phyloP scores from a whole-genome alignment of 768 basidiomycete species.

The Melanogaster broomeanus region DNA sequence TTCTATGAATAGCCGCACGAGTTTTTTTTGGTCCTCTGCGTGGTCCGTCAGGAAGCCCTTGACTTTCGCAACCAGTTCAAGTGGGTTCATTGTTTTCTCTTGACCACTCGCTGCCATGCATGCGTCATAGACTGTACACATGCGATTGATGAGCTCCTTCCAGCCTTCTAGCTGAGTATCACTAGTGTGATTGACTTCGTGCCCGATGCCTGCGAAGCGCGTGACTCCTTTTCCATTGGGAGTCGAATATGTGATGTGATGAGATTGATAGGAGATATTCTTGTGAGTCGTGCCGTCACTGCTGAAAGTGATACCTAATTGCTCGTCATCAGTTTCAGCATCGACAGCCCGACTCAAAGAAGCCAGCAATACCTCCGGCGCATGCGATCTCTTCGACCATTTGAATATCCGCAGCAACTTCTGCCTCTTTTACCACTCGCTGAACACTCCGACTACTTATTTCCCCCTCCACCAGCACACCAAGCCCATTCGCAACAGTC shows the following conservation, averaged over 20 bases:
- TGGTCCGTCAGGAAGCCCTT: slow-evolving; percentile 27
- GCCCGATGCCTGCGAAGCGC: slow-evolving; percentile 17
- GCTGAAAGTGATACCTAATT: slow-evolving; percentile 15
- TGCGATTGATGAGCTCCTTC: slow-evolving; percentile 2
- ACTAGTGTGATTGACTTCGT: slow-evolving; percentile 27
- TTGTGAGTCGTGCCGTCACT: slow-evolving; percentile 29
- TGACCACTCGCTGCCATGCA: background rate
- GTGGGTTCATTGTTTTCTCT: background rate
- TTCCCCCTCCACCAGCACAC: background rate
- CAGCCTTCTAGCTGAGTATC: slow-evolving; percentile 25
- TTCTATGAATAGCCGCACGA: no score
- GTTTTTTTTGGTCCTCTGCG: background rate
- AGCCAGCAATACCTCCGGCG: background rate
- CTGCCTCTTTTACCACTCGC: background rate
- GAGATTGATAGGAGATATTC: slow-evolving; percentile 19
- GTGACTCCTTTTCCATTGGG: background rate
- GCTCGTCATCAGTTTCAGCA: no score
- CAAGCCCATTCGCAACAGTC: background rate
- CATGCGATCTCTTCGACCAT: background rate
- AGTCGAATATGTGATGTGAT: slow-evolving; percentile 16
- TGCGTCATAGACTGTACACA: slow-evolving; percentile 17
- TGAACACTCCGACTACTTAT: background rate
- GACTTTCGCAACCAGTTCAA: slow-evolving; percentile 18
- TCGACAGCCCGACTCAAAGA: no score
- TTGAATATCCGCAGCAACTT: background rate